phyloP scores from a whole-genome alignment of 202 grass and related monocot species.

The Bolboschoenoplectus hybrid region DNA sequence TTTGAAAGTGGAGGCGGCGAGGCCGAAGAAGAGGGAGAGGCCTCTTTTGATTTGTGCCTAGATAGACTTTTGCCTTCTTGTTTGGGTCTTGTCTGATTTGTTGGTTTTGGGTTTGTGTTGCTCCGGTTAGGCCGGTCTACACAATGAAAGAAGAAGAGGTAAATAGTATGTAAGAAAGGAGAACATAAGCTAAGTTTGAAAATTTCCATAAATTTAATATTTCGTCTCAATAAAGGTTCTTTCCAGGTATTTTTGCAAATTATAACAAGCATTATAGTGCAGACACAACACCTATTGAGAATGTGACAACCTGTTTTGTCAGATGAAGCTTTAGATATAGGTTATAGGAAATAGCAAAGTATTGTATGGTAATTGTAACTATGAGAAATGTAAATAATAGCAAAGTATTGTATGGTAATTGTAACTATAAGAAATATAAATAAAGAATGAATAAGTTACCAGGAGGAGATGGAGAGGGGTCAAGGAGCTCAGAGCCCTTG shows the following conservation, averaged over 20 bases:
- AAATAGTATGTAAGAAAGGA: neutral
- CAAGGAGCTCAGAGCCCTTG: constrained; percentile 86
- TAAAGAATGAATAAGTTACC: constrained; percentile 38
- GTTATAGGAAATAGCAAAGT: no score
- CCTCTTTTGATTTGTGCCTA: constrained; percentile 45
- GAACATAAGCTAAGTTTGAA: neutral
- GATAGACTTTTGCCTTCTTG: constrained; percentile 43
- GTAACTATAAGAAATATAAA: neutral
- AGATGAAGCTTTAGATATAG: no score
- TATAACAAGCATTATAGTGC: no score
- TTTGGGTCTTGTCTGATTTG: constrained; percentile 35
- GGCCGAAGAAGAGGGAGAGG: constrained; percentile 52
- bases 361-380: no score
- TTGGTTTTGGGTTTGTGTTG: constrained; percentile 55
- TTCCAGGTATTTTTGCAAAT: no score
- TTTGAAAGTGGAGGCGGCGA: constrained; percentile 54
- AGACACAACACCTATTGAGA: no score
- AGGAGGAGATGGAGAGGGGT: constrained; percentile 52
- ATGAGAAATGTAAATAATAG: no score
- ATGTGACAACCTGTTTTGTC: no score
- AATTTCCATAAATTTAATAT: neutral
- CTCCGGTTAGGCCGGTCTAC: constrained; percentile 51
- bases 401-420: no score
- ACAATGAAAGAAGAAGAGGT: constrained; percentile 15
- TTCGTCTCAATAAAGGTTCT: neutral